Base-by-base conservation (phyloP, 2,329 filamentous ascomycete species). In the Periglandula ipomoeae region DNA sequence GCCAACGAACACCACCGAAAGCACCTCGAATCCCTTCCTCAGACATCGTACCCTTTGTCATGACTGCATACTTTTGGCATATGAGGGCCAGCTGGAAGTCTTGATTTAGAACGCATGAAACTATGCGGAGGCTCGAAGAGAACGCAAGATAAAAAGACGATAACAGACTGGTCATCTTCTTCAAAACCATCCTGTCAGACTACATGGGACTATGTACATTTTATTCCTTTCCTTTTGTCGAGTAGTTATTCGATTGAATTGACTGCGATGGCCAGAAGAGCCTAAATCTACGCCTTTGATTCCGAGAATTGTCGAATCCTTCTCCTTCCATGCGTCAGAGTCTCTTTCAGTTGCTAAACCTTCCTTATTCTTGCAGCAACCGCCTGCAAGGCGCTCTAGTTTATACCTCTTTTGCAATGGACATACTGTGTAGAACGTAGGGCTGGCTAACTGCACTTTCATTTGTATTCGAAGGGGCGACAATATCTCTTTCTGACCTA, bases 1-100 rank as follows among this genome's bases (percentile, higher is more conserved):
- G 91, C 91, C 54, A 82, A 96, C 65, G 89, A 95, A 68, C 85
- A 94, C 63, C 82, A 96, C 76, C 81, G 88, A 65, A 77, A 84
- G 65, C 81, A 89, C 66, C 81, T 97, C 57, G 81, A 96, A 71
- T 84, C 90, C 49, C 78, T 91, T 15, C 85, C 89, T 26, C 72
- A 80, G 56, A 89, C 87, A 17, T 82, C 87, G 53, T 95, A 93
- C 67, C 91, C 91, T 35, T 78, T 97, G 50, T 76, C 71, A 65
- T 75, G 63, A 69, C 43, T 11, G 19, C 34, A 46, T 41, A 23
- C 15, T 20, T 24, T 24, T 15, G 34, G 10, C 9, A 30, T 13
- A 26, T 32, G 7, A 35, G 32, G 34, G 44, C 26, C 27, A 35
- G 27, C n/a, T 23, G 17, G 27, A 27, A 22, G 22, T 10, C 35